These are phyloP conservation scores for Malania oleifera DNA, from an alignment of 164 flowering plant genomes.

Conservation along the genomic window DNA sequence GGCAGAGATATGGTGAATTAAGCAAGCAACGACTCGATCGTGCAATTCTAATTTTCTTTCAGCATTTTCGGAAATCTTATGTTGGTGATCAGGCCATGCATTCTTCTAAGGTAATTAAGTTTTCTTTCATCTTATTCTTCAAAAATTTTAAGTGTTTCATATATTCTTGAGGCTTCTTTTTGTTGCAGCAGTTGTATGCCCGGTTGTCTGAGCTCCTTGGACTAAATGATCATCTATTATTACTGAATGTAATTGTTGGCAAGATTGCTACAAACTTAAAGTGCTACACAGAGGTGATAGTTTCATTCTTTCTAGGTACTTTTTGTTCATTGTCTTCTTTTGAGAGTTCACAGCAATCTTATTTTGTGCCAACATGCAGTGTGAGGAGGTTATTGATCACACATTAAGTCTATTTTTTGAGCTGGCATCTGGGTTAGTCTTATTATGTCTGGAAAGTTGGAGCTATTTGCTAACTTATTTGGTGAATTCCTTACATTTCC, in stretches of 20 bases:
- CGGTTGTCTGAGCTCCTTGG: constrained; percentile 95
- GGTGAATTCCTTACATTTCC: too few relatives aligned
- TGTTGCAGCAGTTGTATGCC: constrained; percentile 97
- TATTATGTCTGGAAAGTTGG: background rate
- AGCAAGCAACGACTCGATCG: constrained; percentile 99
- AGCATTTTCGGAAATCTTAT: constrained; percentile 87
- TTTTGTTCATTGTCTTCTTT: constrained; percentile 3
- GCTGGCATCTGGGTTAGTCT: constrained; percentile 90
- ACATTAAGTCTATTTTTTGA: constrained; percentile 88
- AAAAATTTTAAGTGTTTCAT: background rate
- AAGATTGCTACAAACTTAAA: constrained; percentile 96
- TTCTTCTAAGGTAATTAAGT: constrained; percentile 75
- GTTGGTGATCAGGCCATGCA: constrained; percentile 99
- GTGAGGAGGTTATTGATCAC: constrained; percentile 91
- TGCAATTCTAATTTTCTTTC: constrained; percentile 90
- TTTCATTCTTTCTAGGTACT: background rate
- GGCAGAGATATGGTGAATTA: constrained; percentile 80
- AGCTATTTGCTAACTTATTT: background rate
- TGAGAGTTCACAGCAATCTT: background rate
- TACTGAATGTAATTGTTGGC: constrained; percentile 85
- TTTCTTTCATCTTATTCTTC: background rate
- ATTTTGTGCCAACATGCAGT: constrained; percentile 37
- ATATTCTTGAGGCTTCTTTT: constrained; percentile 19
- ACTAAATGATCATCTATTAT: constrained; percentile 75
- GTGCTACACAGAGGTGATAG: constrained; percentile 76